Conservation (phyloP, 2,329 filamentous ascomycete species). For the Fusarium hostae region DNA sequence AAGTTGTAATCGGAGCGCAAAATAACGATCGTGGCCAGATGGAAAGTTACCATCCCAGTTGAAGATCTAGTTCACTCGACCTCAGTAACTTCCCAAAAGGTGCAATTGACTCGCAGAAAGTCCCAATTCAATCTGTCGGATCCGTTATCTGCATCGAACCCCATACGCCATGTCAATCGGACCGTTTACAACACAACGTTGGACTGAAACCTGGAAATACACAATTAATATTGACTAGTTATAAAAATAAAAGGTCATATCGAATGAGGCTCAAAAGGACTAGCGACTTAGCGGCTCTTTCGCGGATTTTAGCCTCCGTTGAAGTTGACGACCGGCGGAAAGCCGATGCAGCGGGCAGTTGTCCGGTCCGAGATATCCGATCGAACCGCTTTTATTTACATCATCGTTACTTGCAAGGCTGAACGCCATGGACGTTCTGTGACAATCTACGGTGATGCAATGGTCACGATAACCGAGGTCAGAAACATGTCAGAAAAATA, state of each 20-base stretch:
- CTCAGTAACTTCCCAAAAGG: background rate
- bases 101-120: too few species aligned
- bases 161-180: background rate
- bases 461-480: background rate
- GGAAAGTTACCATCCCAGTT: too few species aligned
- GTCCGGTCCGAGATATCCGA: conserved; percentile 8
- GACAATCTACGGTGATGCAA: background rate
- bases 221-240: too few species aligned
- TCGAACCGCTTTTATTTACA: background rate
- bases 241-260: too few species aligned
- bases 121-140: fast-evolving
- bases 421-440: background rate
- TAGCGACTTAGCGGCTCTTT: background rate
- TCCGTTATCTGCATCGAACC: background rate
- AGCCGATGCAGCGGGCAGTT: background rate
- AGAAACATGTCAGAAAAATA: fast-evolving
- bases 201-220: background rate
- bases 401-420: background rate
- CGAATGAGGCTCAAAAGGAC: background rate
- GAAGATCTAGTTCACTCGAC: too few species aligned
- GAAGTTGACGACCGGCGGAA: background rate
- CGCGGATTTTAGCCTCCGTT: background rate
- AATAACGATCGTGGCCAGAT: too few species aligned
- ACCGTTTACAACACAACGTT: background rate
- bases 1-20: too few species aligned